Conservation (phyloP, 2,329 filamentous ascomycete genomes). For the Aspergillus viridinutans region DNA sequence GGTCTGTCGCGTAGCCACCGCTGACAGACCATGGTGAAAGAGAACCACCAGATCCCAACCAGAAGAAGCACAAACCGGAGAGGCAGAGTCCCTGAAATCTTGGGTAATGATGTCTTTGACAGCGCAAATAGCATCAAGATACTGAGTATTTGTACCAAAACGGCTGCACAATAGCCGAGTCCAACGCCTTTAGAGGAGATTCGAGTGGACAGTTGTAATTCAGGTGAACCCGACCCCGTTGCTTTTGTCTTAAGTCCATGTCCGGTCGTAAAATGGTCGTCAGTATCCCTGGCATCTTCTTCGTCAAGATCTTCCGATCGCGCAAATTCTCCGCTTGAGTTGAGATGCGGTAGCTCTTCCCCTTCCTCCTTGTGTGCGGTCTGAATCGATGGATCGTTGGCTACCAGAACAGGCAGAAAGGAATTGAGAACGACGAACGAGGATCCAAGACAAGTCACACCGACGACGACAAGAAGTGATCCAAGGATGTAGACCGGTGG, state of each 20-base stretch:
- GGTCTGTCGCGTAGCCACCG: conserved; percentile 78
- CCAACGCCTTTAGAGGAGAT: conserved; percentile 87
- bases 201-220: conserved; percentile 75
- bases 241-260: conserved; percentile 4
- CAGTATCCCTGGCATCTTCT: conserved; percentile 19
- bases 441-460: conserved; percentile 84
- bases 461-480: conserved; percentile 74
- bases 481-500: conserved; percentile 74
- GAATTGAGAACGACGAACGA: conserved; percentile 91
- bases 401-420: conserved; percentile 80
- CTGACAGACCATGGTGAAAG: conserved; percentile 78
- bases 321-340: conserved; percentile 12
- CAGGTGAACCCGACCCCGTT: conserved; percentile 45
- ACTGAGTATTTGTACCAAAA: conserved; percentile 75
- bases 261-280: conserved; percentile 5
- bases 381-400: conserved; percentile 63
- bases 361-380: conserved; percentile 16
- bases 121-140: conserved; percentile 66
- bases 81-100: conserved; percentile 70
- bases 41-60: conserved; percentile 81
- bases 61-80: conserved; percentile 77
- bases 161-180: conserved; percentile 78
- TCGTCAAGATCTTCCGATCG: conserved; percentile 8
- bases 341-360: conserved; percentile 23
- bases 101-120: conserved; percentile 34